These are phyloP conservation scores for barrel medic (Medicago truncatula) DNA, from an alignment of 306 rosid species.

Conservation along the genomic window DNA sequence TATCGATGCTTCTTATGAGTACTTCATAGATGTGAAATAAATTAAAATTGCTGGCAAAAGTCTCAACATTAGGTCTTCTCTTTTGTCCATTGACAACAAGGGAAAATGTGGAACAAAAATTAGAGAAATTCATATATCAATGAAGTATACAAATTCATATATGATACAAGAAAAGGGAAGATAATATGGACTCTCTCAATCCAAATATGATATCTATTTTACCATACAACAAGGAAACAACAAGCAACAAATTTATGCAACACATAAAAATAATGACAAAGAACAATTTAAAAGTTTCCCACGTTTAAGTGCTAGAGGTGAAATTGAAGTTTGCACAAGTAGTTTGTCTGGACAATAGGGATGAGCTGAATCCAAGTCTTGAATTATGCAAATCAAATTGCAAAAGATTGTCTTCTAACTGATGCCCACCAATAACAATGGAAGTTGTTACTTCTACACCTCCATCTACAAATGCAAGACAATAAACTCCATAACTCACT, in stretches of 20 bases:
- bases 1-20: conserved; percentile 40
- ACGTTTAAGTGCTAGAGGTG: conserved; percentile 9
- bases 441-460: conserved; percentile 38
- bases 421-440: conserved; percentile 54
- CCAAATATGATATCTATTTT: too few species aligned
- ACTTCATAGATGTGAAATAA: conserved; percentile 41
- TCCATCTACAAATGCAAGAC: conserved; percentile 52
- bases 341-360: conserved; percentile 11
- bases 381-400: conserved; percentile 38
- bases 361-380: conserved; percentile 35
- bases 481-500: conserved; percentile 36
- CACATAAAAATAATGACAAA: not conserved
- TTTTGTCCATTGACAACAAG: conserved; percentile 30
- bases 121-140: too few species aligned
- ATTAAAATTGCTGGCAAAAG: conserved; percentile 36
- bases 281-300: not conserved
- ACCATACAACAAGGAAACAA: too few species aligned
- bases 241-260: too few species aligned
- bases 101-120: conserved; percentile 47
- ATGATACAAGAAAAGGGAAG: too few species aligned
- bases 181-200: too few species aligned
- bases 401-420: conserved; percentile 46
- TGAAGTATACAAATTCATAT: too few species aligned
- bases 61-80: conserved; percentile 39
- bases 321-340: conserved; percentile 42